These are phyloP conservation scores for Rhodotorula sp. DNA, from an alignment of 1,284 basidiomycete genomes.

Conservation along the genomic window DNA sequence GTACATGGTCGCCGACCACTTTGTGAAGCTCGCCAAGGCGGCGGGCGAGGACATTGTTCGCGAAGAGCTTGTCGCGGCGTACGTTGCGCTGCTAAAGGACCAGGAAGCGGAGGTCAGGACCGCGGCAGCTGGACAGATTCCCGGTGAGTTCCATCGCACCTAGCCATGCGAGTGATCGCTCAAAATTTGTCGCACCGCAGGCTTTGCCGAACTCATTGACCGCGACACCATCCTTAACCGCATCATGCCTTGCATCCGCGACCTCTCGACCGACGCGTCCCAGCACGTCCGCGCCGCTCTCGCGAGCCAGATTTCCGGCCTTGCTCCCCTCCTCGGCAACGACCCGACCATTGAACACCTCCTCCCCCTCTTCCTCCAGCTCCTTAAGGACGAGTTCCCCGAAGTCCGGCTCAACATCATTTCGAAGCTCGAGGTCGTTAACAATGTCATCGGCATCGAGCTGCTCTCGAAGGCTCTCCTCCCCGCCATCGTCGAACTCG, in stretches of 20 bases:
- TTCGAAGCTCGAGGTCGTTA: constrained; percentile 96
- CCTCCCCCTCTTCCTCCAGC: constrained; percentile 91
- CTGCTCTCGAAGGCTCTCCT: constrained; percentile 91
- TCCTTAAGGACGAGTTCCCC: constrained; percentile 98
- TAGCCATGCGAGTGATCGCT: not conserved
- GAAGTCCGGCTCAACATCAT: constrained; percentile 98
- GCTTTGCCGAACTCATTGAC: constrained; percentile 92
- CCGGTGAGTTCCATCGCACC: constrained; percentile 61
- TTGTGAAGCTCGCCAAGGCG: constrained; percentile 93
- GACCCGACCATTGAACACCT: constrained; percentile 95
- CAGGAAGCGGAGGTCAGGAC: constrained; percentile 99
- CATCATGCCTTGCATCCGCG: constrained; percentile 93
- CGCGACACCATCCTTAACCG: constrained; percentile 90
- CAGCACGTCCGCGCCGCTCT: constrained; percentile 97
- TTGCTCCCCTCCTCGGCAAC: constrained; percentile 91
- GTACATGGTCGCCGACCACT: constrained; percentile 98
- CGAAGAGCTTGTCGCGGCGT: constrained; percentile 91
- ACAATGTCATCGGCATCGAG: constrained; percentile 95
- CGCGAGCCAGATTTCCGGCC: constrained; percentile 94
- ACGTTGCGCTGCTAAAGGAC: constrained; percentile 91
- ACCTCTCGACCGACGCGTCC: constrained; percentile 87
- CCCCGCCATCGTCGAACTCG: constrained; percentile 95
- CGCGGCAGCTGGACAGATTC: constrained; percentile 92
- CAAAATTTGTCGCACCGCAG: constrained; percentile 53
- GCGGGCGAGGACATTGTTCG: constrained; percentile 87